Conservation (phyloP, 768 basidiomycete species). For the Kwoniella heveanensis region DNA sequence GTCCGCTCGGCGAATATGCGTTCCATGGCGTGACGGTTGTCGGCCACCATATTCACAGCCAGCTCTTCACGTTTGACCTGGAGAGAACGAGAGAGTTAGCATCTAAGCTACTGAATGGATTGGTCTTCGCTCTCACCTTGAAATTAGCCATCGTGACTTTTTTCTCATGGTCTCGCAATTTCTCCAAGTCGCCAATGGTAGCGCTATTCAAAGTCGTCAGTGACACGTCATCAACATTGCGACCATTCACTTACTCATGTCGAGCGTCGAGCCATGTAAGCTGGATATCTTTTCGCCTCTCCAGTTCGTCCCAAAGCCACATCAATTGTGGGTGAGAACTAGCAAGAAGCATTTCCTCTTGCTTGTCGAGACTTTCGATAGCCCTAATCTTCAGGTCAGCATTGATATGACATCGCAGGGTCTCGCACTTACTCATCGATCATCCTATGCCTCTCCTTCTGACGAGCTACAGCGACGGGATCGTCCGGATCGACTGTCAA, state of each 20-base stretch:
- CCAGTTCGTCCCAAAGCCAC: conserved; percentile 35
- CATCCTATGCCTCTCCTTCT: conserved; percentile 36
- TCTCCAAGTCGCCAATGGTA: conserved; percentile 18
- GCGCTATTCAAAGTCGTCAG: conserved; percentile 15
- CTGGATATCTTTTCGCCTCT: conserved; percentile 23
- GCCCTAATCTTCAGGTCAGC: conserved; percentile 30
- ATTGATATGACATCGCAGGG: too few relatives aligned
- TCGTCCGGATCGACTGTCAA: conserved; percentile 48
- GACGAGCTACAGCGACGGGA: conserved; percentile 38
- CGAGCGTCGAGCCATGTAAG: conserved; percentile 18
- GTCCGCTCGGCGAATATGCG: conserved; percentile 19
- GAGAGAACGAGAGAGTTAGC: neutral
- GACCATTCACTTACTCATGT: conserved; percentile 3
- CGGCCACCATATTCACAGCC: conserved; percentile 9
- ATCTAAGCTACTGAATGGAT: neutral
- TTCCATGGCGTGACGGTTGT: conserved; percentile 19
- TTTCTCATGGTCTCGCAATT: conserved; percentile 25
- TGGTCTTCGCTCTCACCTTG: conserved; percentile 21
- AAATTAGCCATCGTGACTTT: conserved; percentile 15
- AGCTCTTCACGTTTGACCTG: conserved; percentile 19
- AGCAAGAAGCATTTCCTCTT: conserved; percentile 27
- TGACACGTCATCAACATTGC: neutral
- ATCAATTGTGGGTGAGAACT: conserved; percentile 31
- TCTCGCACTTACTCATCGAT: conserved; percentile 52
- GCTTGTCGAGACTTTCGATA: conserved; percentile 33